Conservation (phyloP, 129 eudicot genomes). For the Arctium lappa region DNA sequence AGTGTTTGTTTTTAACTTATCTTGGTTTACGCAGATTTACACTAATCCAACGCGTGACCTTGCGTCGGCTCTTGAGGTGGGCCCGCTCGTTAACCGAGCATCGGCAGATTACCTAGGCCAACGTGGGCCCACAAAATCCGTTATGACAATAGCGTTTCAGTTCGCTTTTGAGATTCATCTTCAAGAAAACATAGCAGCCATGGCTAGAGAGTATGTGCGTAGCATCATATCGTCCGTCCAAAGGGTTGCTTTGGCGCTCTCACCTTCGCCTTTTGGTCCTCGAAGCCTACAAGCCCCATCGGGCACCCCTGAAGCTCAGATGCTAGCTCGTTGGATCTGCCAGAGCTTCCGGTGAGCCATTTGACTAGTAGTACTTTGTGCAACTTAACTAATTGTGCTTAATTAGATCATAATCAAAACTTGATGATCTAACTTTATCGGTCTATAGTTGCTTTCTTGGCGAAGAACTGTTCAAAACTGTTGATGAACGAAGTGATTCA, state of each 20-base stretch:
- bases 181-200: constrained; percentile 82
- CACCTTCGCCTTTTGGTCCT: constrained; percentile 77
- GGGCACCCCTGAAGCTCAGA: constrained; percentile 86
- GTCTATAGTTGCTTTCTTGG: constrained; percentile 66
- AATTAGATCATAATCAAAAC: background rate
- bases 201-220: constrained; percentile 91
- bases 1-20: background rate
- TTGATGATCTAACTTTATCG: background rate
- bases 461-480: constrained; percentile 71
- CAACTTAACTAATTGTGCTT: background rate
- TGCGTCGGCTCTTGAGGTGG: constrained; percentile 91
- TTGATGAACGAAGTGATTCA: constrained; percentile 57
- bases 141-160: constrained; percentile 95
- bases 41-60: constrained; percentile 87
- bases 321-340: constrained; percentile 86
- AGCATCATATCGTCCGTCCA: constrained; percentile 88
- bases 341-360: constrained; percentile 76
- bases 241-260: constrained; percentile 89
- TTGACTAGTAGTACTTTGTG: background rate
- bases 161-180: constrained; percentile 91
- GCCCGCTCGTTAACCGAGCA: constrained; percentile 63
- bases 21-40: constrained; percentile 41
- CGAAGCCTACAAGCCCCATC: constrained; percentile 49
- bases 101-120: constrained; percentile 42
- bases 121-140: constrained; percentile 60